Evolutionary conservation across 2,329 filamentous ascomycete genomes (phyloP).

Genomic region (Ophiosphaerella narmari): DNA sequence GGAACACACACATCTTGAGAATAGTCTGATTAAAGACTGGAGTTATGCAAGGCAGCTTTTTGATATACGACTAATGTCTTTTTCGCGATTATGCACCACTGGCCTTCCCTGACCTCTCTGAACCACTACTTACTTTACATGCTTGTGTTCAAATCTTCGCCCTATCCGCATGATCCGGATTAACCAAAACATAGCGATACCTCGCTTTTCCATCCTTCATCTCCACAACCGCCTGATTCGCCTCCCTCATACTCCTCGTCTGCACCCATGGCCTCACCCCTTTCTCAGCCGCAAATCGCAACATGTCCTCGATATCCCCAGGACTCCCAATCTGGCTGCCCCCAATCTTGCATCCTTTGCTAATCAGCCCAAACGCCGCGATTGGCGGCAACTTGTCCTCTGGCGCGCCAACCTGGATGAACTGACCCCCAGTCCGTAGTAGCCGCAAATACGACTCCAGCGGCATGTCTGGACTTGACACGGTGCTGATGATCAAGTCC

Average conservation of each 20-base stretch:
- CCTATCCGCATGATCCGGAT: slow-evolving; percentile 28
- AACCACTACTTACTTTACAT: too few species aligned
- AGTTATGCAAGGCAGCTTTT: too few species aligned
- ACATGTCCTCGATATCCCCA: slow-evolving; percentile 64
- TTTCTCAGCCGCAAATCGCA: slow-evolving; percentile 63
- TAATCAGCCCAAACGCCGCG: slow-evolving; percentile 62
- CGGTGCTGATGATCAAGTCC: slow-evolving; percentile 65
- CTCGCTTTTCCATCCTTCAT: slow-evolving; percentile 61
- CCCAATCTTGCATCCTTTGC: slow-evolving; percentile 56
- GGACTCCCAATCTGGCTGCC: slow-evolving; percentile 59
- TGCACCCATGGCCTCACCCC: slow-evolving; percentile 67
- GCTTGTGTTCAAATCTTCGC: slow-evolving; percentile 24
- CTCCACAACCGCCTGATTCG: slow-evolving; percentile 61
- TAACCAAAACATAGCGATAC: slow-evolving; percentile 47
- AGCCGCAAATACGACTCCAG: slow-evolving; percentile 65
- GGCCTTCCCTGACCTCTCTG: too few species aligned
- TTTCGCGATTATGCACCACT: too few species aligned
- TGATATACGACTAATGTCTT: too few species aligned
- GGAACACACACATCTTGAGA: too few species aligned
- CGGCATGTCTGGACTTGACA: slow-evolving; percentile 65
- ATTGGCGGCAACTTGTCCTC: slow-evolving; percentile 62
- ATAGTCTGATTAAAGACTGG: too few species aligned
- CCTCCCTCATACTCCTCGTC: slow-evolving; percentile 59
- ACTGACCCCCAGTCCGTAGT: slow-evolving; percentile 63
- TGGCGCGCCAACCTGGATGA: slow-evolving; percentile 71